These are phyloP conservation scores for Trichoderma arundinaceum DNA, from an alignment of 2,329 filamentous ascomycete species.

Conservation along the genomic window DNA sequence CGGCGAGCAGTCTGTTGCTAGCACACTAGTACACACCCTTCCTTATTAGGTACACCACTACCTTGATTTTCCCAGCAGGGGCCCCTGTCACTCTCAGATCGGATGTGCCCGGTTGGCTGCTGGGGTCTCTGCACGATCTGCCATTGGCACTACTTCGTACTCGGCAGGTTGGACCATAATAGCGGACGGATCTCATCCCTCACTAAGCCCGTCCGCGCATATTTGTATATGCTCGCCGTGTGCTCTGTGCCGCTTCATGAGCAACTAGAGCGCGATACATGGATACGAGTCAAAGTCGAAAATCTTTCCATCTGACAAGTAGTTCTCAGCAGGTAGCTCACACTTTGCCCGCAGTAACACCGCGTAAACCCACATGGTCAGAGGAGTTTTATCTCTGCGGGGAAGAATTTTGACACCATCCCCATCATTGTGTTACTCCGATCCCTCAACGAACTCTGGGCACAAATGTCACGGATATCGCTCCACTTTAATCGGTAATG, in stretches of 20 bases:
- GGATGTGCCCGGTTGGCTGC: slow-evolving; percentile 20
- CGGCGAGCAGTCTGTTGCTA: slow-evolving; percentile 7
- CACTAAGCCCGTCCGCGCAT: neutral
- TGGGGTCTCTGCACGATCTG: slow-evolving; percentile 27
- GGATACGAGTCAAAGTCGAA: neutral
- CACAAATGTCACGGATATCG: neutral
- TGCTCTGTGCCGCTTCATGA: neutral
- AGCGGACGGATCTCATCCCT: slow-evolving; percentile 18
- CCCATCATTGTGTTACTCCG: slow-evolving; percentile 13
- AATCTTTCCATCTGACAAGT: neutral
- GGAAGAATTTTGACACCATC: neutral
- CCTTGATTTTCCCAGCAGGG: neutral
- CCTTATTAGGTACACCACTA: slow-evolving; percentile 1
- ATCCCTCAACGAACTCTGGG: neutral
- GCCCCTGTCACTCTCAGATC: slow-evolving; percentile 29
- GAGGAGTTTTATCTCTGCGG: slow-evolving; percentile 5
- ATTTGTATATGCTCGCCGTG: neutral
- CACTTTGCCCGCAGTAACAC: no score
- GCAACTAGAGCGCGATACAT: neutral
- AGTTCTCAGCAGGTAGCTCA: neutral
- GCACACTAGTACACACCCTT: neutral
- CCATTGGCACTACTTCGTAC: neutral
- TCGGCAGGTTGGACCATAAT: neutral
- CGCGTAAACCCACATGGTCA: slow-evolving; percentile 7
- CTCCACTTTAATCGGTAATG: slow-evolving; percentile 15